A percentile compares a stretch with the other conserved stretches of the same genome.
Evolutionary conservation across 225 moss, liverwort and hornwort genomes (phyloP).

Genomic region (Polytrichum commune): DNA sequence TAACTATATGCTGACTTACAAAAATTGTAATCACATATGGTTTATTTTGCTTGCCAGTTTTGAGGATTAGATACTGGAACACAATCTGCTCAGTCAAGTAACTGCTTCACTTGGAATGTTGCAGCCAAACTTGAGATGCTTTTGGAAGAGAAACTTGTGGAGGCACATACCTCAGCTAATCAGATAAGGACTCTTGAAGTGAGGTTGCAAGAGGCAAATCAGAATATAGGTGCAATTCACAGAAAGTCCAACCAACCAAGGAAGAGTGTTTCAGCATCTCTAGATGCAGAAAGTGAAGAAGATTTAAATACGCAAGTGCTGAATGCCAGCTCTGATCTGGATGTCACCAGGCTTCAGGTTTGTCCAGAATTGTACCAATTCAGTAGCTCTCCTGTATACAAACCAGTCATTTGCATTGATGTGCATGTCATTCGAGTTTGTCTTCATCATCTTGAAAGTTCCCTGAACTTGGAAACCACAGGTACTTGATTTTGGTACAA

Average conservation of each 20-base stretch:
- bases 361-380: background rate
- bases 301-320: conserved; percentile 5
- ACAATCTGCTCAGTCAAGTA: too few species aligned
- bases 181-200: conserved; percentile 10
- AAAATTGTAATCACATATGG: too few species aligned
- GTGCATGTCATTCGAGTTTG: too few species aligned
- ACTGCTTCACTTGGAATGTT: background rate
- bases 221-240: background rate
- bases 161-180: conserved; percentile 5
- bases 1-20: too few species aligned
- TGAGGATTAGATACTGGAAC: too few species aligned
- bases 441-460: too few species aligned
- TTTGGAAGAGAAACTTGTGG: conserved; percentile 6
- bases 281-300: background rate
- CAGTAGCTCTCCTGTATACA: too few species aligned
- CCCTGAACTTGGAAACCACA: too few species aligned
- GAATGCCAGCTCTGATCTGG: conserved; percentile 4
- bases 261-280: conserved; percentile 7
- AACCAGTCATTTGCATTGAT: too few species aligned
- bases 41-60: too few species aligned
- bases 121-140: conserved; percentile 10
- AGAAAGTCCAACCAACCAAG: conserved; percentile 7
- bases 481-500: too few species aligned
- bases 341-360: conserved; percentile 6
- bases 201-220: conserved; percentile 3